Evolutionary conservation across 1,284 basidiomycete species (phyloP).

Genomic region (Sutorius eximius): DNA sequence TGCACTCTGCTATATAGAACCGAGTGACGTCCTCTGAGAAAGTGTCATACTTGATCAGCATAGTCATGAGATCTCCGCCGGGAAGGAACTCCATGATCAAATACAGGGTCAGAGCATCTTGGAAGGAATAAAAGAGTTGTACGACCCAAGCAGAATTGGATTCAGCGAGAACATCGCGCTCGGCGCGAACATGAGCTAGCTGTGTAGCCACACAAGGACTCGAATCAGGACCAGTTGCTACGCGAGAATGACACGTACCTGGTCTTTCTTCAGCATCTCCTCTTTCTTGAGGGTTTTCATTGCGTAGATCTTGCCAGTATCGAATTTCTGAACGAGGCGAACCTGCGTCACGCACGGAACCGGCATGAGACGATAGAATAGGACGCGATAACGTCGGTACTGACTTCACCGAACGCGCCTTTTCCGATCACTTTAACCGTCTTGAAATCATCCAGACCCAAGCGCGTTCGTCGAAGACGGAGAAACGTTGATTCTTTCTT

Average conservation of each 20-base stretch:
- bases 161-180: conserved; percentile 91
- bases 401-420: conserved; percentile 89
- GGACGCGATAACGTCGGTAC: conserved; percentile 14
- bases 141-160: conserved; percentile 98
- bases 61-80: conserved; percentile 97
- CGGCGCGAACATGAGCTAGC: conserved; percentile 89
- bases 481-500: conserved; percentile 85
- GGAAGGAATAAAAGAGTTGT: conserved; percentile 97
- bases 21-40: conserved; percentile 98
- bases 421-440: conserved; percentile 96
- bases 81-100: conserved; percentile 99
- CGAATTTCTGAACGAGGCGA: conserved; percentile 92
- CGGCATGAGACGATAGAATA: conserved; percentile 46
- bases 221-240: conserved; percentile 17
- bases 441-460: conserved; percentile 86
- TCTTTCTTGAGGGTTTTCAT: conserved; percentile 99
- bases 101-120: conserved; percentile 92
- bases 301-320: conserved; percentile 98
- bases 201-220: conserved; percentile 43
- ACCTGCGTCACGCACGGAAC: conserved; percentile 69
- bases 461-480: conserved; percentile 74
- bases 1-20: conserved; percentile 97
- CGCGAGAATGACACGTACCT: conserved; percentile 50
- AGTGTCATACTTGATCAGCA: conserved; percentile 99
- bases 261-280: conserved; percentile 99